Conservation (phyloP, 768 basidiomycete species). For the Leucogyrophana mollusca region DNA sequence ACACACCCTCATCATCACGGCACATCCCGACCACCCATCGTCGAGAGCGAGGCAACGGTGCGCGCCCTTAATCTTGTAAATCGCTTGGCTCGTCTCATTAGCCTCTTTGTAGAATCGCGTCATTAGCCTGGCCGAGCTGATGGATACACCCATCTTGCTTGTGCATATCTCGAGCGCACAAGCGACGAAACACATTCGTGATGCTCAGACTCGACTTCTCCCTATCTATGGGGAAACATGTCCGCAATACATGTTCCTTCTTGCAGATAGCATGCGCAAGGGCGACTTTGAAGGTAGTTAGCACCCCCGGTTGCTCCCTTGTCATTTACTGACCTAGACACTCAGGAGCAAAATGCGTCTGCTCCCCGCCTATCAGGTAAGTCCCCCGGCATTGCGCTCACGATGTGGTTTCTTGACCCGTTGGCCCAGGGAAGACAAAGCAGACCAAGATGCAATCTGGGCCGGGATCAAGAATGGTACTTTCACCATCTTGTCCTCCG, state of each 20-base stretch:
- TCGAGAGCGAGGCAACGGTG: slow-evolving; percentile 15
- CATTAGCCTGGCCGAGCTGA: slow-evolving; percentile 13
- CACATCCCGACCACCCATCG: slow-evolving; percentile 15
- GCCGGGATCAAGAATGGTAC: slow-evolving; percentile 16
- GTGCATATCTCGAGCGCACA: slow-evolving; percentile 15
- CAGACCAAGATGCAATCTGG: slow-evolving; percentile 17
- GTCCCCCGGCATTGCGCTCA: too few species aligned
- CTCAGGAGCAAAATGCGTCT: slow-evolving; percentile 16
- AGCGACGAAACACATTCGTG: slow-evolving; percentile 13
- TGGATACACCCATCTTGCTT: slow-evolving; percentile 17
- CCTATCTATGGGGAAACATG: slow-evolving; percentile 20
- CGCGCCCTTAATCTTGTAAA: neutral
- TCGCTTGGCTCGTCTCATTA: neutral
- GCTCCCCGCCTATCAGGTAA: slow-evolving; percentile 12
- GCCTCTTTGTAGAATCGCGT: slow-evolving; percentile 5
- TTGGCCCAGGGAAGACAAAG: slow-evolving; percentile 7
- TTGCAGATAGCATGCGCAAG: slow-evolving; percentile 13
- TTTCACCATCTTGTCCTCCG: slow-evolving; percentile 29
- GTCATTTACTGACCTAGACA: neutral
- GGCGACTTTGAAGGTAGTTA: slow-evolving; percentile 12
- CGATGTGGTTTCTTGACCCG: too few species aligned
- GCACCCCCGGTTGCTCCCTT: too few species aligned
- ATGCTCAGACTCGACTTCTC: slow-evolving; percentile 16
- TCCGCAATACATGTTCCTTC: slow-evolving; percentile 16
- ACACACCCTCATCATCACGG: slow-evolving; percentile 17